A percentile compares a stretch with the other conserved stretches of the same genome.
Evolutionary conservation across 805 yeast species (phyloP).

Genomic region (Yarrowia bubula): DNA sequence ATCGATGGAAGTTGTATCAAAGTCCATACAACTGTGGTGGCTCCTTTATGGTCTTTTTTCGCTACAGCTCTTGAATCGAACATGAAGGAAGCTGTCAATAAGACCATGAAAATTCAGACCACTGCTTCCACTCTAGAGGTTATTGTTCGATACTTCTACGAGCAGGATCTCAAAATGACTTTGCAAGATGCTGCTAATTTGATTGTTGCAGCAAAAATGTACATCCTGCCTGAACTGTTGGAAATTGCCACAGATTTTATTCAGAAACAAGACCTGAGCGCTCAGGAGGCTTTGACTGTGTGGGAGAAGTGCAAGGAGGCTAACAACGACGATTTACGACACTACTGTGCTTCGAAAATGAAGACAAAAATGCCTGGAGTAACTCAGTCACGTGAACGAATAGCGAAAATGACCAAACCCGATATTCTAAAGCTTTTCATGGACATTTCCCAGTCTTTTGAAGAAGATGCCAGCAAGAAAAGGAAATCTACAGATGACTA

Average conservation of each 20-base stretch:
- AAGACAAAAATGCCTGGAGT: neutral
- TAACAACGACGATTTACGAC: neutral
- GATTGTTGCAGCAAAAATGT: neutral
- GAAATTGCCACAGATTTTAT: neutral
- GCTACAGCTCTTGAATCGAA: neutral
- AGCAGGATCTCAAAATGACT: neutral
- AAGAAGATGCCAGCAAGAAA: no score
- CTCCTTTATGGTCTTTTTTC: neutral
- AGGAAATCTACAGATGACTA: neutral
- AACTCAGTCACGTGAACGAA: neutral
- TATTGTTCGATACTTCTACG: neutral
- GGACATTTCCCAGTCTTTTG: no score
- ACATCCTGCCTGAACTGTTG: neutral
- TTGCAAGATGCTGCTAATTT: neutral
- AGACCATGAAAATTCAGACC: neutral
- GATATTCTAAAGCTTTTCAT: neutral
- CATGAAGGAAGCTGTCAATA: neutral
- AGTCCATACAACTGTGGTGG: neutral
- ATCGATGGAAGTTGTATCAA: neutral
- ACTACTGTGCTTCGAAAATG: neutral
- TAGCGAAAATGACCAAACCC: neutral
- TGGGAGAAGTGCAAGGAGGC: neutral
- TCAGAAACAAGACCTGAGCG: neutral
- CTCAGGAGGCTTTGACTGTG: neutral
- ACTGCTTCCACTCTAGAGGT: neutral